Evolutionary conservation across 805 yeast species (phyloP).

Genomic region (Candida loeiensis): DNA sequence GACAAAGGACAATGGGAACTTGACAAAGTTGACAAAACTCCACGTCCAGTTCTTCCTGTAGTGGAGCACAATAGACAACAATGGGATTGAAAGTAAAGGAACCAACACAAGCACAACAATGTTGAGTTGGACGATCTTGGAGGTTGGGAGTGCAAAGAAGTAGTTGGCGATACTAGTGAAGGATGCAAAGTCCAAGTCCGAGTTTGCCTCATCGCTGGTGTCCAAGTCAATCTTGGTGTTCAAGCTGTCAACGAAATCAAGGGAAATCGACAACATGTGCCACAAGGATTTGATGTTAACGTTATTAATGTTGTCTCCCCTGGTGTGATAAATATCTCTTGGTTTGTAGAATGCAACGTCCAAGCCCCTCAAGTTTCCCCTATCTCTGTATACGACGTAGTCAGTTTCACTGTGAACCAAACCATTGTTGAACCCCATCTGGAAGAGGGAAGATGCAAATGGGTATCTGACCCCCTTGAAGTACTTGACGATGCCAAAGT

Average conservation of each 20-base stretch:
- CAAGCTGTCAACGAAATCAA: conserved; percentile 54
- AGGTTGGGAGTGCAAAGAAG: conserved; percentile 54
- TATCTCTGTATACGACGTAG: conserved; percentile 62
- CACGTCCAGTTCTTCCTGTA: conserved; percentile 46
- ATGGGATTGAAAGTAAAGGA: conserved; percentile 50
- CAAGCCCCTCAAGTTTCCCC: conserved; percentile 71
- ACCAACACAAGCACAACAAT: conserved; percentile 48
- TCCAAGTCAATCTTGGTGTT: conserved; percentile 34
- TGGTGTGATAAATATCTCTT: conserved; percentile 78
- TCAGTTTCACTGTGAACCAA: conserved; percentile 81
- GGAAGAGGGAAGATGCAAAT: conserved; percentile 75
- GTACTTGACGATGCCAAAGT: conserved; percentile 62
- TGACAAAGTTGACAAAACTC: conserved; percentile 38
- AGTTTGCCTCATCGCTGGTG: conserved; percentile 18
- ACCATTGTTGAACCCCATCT: conserved; percentile 77
- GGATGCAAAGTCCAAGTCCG: conserved; percentile 41
- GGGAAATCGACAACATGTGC: conserved; percentile 76
- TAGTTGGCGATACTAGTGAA: conserved; percentile 63
- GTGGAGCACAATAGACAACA: conserved; percentile 46
- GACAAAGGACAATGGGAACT: conserved; percentile 58
- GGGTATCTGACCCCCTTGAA: conserved; percentile 59
- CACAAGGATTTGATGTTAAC: conserved; percentile 68
- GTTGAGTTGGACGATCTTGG: conserved; percentile 49
- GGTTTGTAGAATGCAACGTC: conserved; percentile 90
- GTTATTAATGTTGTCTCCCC: conserved; percentile 62